Base-by-base conservation (phyloP, 768 basidiomycete species). In the Saitozyma podzolica region DNA sequence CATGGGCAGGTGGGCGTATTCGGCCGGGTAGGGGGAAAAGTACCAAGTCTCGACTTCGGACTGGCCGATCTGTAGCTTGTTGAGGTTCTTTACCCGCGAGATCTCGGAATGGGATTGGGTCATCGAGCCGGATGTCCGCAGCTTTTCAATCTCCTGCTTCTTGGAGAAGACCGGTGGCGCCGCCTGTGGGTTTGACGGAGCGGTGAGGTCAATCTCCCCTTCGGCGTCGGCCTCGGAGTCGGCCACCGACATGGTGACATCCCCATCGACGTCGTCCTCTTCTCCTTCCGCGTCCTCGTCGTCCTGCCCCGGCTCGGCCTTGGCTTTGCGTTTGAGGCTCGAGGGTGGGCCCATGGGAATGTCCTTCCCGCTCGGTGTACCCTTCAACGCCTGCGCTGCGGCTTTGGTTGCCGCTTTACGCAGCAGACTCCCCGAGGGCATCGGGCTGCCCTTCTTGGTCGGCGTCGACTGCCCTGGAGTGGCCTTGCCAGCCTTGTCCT, bases 31-130 rank as follows among this genome's bases (percentile, higher is more conserved):
- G 20, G 96, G 96, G 73, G 91, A 93, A 84, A 98, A 98, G 81
- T 99, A 99, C 96, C 96, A 99, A n/a, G 96, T 89, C 72, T 99
- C 96, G 69, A 99, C 91, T 81, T 96, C 92, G 82, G 96, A 89
- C 78, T 86, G 87, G 61, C 96, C 96, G 64, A 99, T 98, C 79
- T 95, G 92, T 39, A 99, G 85, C 62, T 90, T 88, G 80, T 98
- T 96, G 69, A 99, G 84, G 78, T 99, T 99, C 84, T 98, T 98
- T 73, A 99, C 96, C 56, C 96, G 88, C 16, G 95, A 90, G 71
- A 99, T 89, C 82, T 99, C 96, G 55, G 92, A 95, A 64, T 97
- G 91, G 53, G 91, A 92, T 80, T 99, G 96, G 5, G 96, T 98
- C 94, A 99, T 98, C 40, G 93, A 97, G 10, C 96, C 96, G 10